Percentiles rank a stretch among this genome's conserved stretches.
phyloP scores from a whole-genome alignment of 495 filamentous ascomycete species.

The Trichoderma asperelloides region DNA sequence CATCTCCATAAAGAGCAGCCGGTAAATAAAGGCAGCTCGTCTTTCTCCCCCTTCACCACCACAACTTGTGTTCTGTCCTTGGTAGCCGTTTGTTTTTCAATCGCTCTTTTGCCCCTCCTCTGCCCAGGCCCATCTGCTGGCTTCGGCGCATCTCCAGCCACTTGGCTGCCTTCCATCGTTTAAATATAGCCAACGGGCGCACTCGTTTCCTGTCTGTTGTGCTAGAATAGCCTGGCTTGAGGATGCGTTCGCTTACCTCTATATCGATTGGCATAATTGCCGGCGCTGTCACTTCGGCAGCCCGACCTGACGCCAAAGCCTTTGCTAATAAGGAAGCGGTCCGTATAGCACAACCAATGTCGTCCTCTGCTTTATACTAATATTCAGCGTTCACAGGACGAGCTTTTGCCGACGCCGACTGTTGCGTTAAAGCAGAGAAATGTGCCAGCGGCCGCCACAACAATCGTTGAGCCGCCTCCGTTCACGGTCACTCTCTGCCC shows the following conservation, averaged over 20 bases:
- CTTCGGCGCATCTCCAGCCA: not conserved
- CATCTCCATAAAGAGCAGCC: constrained; percentile 1
- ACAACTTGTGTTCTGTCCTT: not conserved
- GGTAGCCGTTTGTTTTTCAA: not conserved
- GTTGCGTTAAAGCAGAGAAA: not conserved
- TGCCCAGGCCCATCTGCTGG: not conserved
- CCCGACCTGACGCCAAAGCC: not conserved
- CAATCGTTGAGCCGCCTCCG: constrained; percentile 16
- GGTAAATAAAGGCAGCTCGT: not conserved
- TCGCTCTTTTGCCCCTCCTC: not conserved
- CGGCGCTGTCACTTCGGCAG: not conserved
- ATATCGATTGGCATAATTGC: not conserved
- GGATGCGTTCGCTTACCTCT: not conserved
- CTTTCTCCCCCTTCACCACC: not conserved
- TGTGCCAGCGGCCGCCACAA: constrained; percentile 16
- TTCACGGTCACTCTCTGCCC: constrained; percentile 24
- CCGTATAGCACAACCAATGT: not conserved
- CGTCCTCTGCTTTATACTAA: not conserved
- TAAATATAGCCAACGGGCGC: not conserved
- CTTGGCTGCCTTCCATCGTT: not conserved
- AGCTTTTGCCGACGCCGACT: constrained; percentile 11
- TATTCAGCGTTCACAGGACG: not conserved
- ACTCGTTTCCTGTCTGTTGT: not conserved
- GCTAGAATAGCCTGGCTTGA: not conserved
- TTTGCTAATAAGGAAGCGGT: not conserved